phyloP scores from a whole-genome alignment of 2,329 filamentous ascomycete genomes.

The Curvularia eragrostidis region DNA sequence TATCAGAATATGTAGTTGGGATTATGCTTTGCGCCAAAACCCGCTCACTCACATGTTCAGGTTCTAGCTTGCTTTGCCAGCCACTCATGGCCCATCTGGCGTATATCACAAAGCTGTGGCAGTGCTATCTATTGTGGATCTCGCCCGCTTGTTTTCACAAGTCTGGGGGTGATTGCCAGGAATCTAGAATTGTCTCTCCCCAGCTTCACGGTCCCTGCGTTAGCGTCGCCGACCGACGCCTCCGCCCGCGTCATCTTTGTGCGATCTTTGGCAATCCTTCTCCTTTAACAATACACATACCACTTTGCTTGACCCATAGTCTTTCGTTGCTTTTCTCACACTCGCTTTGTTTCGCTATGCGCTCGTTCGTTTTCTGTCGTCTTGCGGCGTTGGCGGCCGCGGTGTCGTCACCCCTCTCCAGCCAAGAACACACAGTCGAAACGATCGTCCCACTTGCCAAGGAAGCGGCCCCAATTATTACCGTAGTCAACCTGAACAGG shows the following conservation, averaged over 20 bases:
- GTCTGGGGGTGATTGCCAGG: neutral
- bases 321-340: conserved; percentile 12
- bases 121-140: neutral
- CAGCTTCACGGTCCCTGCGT: conserved; percentile 18
- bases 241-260: conserved; percentile 9
- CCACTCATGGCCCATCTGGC: neutral
- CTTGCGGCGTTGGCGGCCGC: conserved; percentile 19
- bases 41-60: neutral
- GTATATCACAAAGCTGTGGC: neutral
- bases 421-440: neutral
- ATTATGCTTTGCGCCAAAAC: neutral
- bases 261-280: conserved; percentile 10
- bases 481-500: conserved; percentile 26
- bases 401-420: conserved; percentile 5
- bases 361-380: conserved; percentile 15
- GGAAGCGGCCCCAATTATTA: conserved; percentile 22
- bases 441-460: conserved; percentile 1
- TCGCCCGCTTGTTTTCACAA: neutral
- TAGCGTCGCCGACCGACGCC: conserved; percentile 22
- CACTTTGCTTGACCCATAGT: neutral
- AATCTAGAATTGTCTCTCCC: conserved; percentile 2
- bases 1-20: neutral
- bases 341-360: conserved; percentile 20
- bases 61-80: neutral
- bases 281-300: conserved; percentile 8